A percentile compares a stretch with the other conserved stretches of the same genome.
These are phyloP conservation scores for Neurospora intermedia DNA, from an alignment of 495 filamentous ascomycete species.

Conservation along the genomic window DNA sequence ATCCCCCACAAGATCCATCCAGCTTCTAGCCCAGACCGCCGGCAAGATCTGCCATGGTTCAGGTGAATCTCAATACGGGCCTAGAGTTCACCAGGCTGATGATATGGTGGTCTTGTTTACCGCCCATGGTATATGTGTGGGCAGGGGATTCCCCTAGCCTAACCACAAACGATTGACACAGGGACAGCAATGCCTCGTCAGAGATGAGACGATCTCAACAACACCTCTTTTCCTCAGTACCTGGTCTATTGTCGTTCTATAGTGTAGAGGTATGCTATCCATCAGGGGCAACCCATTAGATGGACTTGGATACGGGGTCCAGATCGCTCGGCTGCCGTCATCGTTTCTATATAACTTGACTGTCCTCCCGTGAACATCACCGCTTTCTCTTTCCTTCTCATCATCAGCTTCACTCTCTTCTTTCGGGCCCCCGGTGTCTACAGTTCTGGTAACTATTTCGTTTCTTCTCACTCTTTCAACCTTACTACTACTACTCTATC, in stretches of 20 bases:
- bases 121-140: not conserved
- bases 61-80: not conserved
- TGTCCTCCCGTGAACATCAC: not conserved
- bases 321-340: not conserved
- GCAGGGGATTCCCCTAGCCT: constrained; percentile 7
- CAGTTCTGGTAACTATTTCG: constrained; percentile 41
- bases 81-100: not conserved
- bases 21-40: not conserved
- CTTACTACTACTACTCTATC: constrained; percentile 1
- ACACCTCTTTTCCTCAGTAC: not conserved
- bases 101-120: not conserved
- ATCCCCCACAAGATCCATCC: not conserved
- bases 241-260: constrained; percentile 10
- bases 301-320: not conserved
- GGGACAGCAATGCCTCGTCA: constrained; percentile 10
- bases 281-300: constrained; percentile 12
- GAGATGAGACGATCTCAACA: not conserved
- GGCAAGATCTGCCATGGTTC: constrained; percentile 4
- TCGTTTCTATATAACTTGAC: constrained; percentile 20
- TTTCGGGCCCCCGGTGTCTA: constrained; percentile 23
- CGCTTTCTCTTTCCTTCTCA: constrained; percentile 29
- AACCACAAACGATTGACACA: constrained; percentile 13
- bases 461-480: constrained; percentile 32
- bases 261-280: constrained; percentile 16
- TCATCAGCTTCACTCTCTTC: constrained; percentile 18